Conservation (phyloP, 768 basidiomycete genomes). For the Suillus bovinus region DNA sequence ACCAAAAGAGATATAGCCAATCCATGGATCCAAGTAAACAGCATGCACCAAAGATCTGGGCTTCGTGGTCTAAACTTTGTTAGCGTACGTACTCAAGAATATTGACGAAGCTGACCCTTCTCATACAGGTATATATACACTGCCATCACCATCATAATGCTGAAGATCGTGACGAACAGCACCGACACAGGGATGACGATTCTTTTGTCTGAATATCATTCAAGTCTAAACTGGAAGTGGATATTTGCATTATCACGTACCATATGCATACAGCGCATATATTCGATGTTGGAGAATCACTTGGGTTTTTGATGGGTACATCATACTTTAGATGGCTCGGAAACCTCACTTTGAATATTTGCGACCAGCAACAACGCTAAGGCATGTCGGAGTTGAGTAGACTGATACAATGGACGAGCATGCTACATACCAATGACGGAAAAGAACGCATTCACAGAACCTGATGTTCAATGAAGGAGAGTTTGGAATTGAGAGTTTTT, state of each 20-base stretch:
- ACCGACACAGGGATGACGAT: slow-evolving; percentile 5
- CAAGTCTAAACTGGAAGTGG: too few species aligned
- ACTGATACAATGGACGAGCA: background rate
- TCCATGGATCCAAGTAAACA: background rate
- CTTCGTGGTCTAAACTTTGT: slow-evolving; percentile 2
- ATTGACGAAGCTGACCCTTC: background rate
- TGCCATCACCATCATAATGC: slow-evolving; percentile 8
- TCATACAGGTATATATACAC: slow-evolving; percentile 1
- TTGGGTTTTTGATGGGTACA: background rate
- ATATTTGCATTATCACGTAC: background rate
- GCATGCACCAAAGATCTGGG: slow-evolving; percentile 6
- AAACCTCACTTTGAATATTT: slow-evolving; percentile 9
- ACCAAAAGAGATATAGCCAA: slow-evolving; percentile 13
- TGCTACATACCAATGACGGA: background rate
- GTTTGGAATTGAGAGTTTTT: too few species aligned
- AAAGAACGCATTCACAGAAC: slow-evolving; percentile 6
- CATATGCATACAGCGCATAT: slow-evolving; percentile 7
- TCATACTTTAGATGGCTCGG: background rate
- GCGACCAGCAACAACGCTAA: slow-evolving; percentile 4
- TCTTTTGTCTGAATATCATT: slow-evolving; percentile 2
- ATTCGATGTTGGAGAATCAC: slow-evolving; percentile 11
- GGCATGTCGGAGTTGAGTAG: background rate
- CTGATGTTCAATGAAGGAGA: background rate
- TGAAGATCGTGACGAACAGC: slow-evolving; percentile 5
- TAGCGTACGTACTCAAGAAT: background rate